A percentile compares a stretch with the other conserved stretches of the same genome.
These are phyloP conservation scores for Phtheirospermum japonicum DNA, from an alignment of 257 asterid genomes.

Conservation along the genomic window DNA sequence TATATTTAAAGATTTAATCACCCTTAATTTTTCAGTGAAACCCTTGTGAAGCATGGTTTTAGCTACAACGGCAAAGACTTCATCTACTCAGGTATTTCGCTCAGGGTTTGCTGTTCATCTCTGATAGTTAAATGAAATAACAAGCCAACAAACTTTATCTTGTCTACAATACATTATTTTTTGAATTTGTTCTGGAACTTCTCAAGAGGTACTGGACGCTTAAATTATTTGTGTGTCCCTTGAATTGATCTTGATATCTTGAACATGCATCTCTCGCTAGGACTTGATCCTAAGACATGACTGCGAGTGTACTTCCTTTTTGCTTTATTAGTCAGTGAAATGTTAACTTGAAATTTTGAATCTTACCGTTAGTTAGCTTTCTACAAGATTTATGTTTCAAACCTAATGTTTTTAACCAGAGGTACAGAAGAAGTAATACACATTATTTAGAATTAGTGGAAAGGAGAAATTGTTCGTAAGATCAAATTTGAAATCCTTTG, in stretches of 20 bases:
- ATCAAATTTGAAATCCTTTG: background rate
- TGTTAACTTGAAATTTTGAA: background rate
- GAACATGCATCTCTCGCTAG: slow-evolving; percentile 3
- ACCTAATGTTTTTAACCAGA: background rate
- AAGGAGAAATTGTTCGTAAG: slow-evolving; percentile 9
- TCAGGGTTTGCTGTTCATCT: slow-evolving; percentile 18
- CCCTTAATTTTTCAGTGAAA: slow-evolving; percentile 56
- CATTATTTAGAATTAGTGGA: background rate
- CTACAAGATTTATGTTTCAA: slow-evolving; percentile 1
- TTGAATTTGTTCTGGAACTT: slow-evolving; percentile 6
- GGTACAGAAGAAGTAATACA: background rate
- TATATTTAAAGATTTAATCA: too few species aligned
- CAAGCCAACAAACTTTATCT: background rate
- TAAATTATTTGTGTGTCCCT: background rate
- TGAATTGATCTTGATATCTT: slow-evolving; percentile 11
- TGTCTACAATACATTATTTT: too few species aligned
- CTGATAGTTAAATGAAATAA: background rate
- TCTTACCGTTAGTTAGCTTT: background rate
- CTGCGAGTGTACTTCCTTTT: background rate
- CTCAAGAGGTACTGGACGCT: background rate
- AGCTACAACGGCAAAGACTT: slow-evolving; percentile 94
- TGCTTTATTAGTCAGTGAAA: background rate
- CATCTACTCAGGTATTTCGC: slow-evolving; percentile 68
- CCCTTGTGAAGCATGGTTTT: slow-evolving; percentile 90
- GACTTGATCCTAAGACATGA: background rate